Conservation (phyloP, 192 early-diverging fungal species). For the Lunasporangiospora selenospora region DNA sequence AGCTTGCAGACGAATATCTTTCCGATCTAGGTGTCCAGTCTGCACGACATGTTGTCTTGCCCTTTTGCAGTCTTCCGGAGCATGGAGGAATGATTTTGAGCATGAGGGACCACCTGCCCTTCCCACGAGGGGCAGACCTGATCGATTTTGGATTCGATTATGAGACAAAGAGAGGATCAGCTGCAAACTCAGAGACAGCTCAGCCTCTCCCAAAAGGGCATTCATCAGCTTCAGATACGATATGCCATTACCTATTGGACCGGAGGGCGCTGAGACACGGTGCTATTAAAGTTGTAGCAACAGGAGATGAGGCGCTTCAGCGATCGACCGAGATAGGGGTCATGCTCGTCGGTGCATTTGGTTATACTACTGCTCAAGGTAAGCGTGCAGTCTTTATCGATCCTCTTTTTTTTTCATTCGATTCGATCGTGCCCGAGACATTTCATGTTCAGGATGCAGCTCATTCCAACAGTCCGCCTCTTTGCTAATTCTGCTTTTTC, state of each 20-base stretch:
- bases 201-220: conserved; percentile 1
- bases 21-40: conserved; percentile 31
- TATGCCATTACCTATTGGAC: conserved; percentile 58
- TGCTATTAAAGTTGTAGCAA: conserved; percentile 58
- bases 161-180: conserved; percentile 30
- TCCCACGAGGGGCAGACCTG: conserved; percentile 1
- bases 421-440: too few species aligned
- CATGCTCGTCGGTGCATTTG: conserved; percentile 54
- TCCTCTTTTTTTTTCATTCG: too few species aligned
- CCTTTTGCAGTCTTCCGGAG: conserved; percentile 69
- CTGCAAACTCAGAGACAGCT: neutral
- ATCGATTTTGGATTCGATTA: conserved; percentile 18
- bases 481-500: too few species aligned
- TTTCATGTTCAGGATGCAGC: neutral
- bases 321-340: conserved; percentile 11
- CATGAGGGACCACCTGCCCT: conserved; percentile 58
- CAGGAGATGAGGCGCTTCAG: conserved; percentile 26
- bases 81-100: conserved; percentile 76
- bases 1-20: conserved; percentile 32
- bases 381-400: too few species aligned
- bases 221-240: conserved; percentile 13
- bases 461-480: conserved; percentile 10
- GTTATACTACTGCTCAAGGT: conserved; percentile 62
- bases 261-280: conserved; percentile 64
- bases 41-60: conserved; percentile 58